Base-by-base conservation (phyloP, 768 basidiomycete species). In the Psilocybe tampanensis region DNA sequence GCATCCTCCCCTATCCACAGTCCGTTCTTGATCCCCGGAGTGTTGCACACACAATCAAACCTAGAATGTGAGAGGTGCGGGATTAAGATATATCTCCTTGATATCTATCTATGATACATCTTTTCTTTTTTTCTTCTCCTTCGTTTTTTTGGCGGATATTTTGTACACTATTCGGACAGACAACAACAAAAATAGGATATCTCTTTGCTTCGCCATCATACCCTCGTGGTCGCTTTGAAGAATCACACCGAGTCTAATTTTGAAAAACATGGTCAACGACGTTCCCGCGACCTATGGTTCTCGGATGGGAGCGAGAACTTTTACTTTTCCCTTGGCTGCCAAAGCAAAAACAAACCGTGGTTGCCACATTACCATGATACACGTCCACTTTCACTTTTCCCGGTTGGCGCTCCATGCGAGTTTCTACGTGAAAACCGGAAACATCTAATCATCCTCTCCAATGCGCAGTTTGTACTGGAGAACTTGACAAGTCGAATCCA, bases 1-100 rank as follows among this genome's bases (percentile, higher is more conserved):
- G 68, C 1, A 66, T 73, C 48, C 56, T 90, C 23, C 86, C 88
- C 23, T 90, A 90, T 66, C 89, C 89, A 1, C 71, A 82, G 58
- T 60, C 79, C 2, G 81, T 90, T 17, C 74, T 92, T 17, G 82
- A 90, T 65, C 86, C 88, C 21, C 69, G 72, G 24, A 78, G 79
- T 24, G 63, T 86, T 23, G 69, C 70, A 55, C 64, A 76, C 44
- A 68, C 84, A 73, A 81, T 88, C 60, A 85, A 83, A 61, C 71
- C 83, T 17, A 81, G 69, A 65, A 53, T 82, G 60, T 81, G 54
- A 66, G 26, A 21, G n/a, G 50, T 23, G 13, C n/a, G 44, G 34
- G 11, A 26, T 44, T 36, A 33, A 21, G 26, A 13, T 39, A 6
- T 23, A 52, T 56, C 22, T 51, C n/a, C 13, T 13, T n/a, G 6